These are phyloP conservation scores for Kodamaea sp. DNA, from an alignment of 1,139 yeast species.

Conservation along the genomic window DNA sequence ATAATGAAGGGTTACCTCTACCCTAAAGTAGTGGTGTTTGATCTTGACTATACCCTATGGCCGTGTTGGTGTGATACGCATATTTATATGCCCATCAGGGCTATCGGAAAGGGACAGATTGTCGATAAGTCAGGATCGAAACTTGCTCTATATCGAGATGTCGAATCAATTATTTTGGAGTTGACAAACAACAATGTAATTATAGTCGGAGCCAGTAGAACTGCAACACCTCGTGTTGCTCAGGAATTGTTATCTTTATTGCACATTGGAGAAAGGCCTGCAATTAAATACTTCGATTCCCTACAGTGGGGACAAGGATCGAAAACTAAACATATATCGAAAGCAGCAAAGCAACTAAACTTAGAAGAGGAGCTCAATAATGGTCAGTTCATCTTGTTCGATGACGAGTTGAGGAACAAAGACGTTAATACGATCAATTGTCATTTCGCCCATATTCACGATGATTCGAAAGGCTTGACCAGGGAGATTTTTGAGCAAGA, in stretches of 20 bases:
- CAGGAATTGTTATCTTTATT: slow-evolving; percentile 51
- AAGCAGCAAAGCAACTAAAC: slow-evolving; percentile 43
- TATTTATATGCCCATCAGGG: slow-evolving; percentile 52
- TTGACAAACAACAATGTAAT: slow-evolving; percentile 42
- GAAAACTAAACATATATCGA: slow-evolving; percentile 59
- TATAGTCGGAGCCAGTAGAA: slow-evolving; percentile 68
- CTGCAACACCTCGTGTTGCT: slow-evolving; percentile 66
- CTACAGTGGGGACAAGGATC: slow-evolving; percentile 69
- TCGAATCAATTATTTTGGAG: slow-evolving; percentile 53
- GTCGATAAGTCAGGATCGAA: slow-evolving; percentile 50
- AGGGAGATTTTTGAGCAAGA: slow-evolving; percentile 47
- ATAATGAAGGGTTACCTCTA: slow-evolving; percentile 22
- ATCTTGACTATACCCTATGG: slow-evolving; percentile 78
- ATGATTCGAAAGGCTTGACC: slow-evolving; percentile 51
- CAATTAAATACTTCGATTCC: slow-evolving; percentile 49
- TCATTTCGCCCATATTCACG: slow-evolving; percentile 53
- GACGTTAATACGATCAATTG: slow-evolving; percentile 68
- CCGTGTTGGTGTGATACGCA: slow-evolving; percentile 72
- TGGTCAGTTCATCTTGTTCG: slow-evolving; percentile 62
- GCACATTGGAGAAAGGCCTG: slow-evolving; percentile 49
- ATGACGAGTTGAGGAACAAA: slow-evolving; percentile 66
- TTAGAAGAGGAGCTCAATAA: slow-evolving; percentile 41
- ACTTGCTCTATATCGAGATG: slow-evolving; percentile 60
- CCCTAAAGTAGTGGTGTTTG: slow-evolving; percentile 70
- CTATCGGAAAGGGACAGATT: slow-evolving; percentile 22